Evolutionary conservation across 75 land plant genomes (phyloP).

Genomic region (Larix kaempferi): DNA sequence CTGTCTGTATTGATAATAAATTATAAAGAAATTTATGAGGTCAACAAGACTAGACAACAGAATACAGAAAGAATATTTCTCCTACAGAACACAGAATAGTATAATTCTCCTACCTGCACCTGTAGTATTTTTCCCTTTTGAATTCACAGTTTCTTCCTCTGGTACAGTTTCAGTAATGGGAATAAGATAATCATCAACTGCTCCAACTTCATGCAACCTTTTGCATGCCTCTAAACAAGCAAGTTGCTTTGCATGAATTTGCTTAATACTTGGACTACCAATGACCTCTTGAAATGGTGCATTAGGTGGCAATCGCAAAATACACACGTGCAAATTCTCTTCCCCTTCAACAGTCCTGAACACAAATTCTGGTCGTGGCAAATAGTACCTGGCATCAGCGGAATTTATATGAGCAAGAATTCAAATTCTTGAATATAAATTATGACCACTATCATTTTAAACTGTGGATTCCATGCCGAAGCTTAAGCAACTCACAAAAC

Average conservation of each 20-base stretch:
- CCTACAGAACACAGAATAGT: neutral
- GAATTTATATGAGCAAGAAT: neutral
- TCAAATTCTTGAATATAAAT: neutral
- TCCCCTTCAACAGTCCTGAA: conserved; percentile 7
- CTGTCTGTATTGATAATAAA: neutral
- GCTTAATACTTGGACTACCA: conserved; percentile 38
- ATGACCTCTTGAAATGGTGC: conserved; percentile 64
- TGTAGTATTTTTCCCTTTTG: conserved; percentile 7
- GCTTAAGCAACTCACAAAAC: neutral
- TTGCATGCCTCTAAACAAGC: conserved; percentile 91
- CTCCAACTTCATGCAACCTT: conserved; percentile 67
- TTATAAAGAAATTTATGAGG: neutral
- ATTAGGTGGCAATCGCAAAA: conserved; percentile 72
- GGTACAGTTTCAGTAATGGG: conserved; percentile 36
- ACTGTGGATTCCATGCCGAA: neutral
- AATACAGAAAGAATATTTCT: too few species aligned
- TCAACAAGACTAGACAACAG: too few species aligned
- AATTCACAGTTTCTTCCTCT: conserved; percentile 18
- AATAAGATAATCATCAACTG: conserved; percentile 68
- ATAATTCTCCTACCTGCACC: conserved; percentile 45
- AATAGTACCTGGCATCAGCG: conserved; percentile 45
- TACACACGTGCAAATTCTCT: conserved; percentile 28
- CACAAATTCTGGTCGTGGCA: conserved; percentile 62
- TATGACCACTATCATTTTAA: too few species aligned
- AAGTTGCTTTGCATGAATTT: conserved; percentile 60